phyloP scores from a whole-genome alignment of 1,284 basidiomycete genomes.

The Vanrija sp. region DNA sequence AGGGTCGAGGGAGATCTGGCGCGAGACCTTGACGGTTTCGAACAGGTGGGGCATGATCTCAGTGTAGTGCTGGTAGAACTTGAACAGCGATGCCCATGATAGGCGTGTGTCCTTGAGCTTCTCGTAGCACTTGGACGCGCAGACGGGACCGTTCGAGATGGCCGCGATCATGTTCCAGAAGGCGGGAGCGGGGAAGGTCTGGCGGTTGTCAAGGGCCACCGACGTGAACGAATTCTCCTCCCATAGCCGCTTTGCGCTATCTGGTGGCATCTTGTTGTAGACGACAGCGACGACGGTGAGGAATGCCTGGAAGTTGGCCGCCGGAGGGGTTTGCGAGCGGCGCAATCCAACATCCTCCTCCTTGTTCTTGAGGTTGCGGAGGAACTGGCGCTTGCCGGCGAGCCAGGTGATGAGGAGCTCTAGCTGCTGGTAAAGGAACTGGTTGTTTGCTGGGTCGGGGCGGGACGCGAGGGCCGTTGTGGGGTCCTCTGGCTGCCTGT shows the following conservation, averaged over 20 bases:
- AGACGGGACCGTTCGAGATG: constrained; percentile 75
- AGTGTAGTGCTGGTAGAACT: constrained; percentile 41
- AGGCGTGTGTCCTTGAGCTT: constrained; percentile 38
- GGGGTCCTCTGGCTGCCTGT: constrained; percentile 51
- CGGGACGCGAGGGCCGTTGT: constrained; percentile 66
- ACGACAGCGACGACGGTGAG: constrained; percentile 78
- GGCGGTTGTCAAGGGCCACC: constrained; percentile 75
- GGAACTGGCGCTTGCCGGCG: constrained; percentile 73
- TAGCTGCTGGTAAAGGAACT: constrained; percentile 61
- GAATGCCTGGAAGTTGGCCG: constrained; percentile 68
- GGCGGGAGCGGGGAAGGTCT: constrained; percentile 67
- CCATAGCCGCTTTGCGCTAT: constrained; percentile 81
- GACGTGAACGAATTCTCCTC: constrained; percentile 70
- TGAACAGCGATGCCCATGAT: constrained; percentile 33
- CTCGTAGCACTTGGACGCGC: constrained; percentile 54
- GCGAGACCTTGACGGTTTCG: constrained; percentile 34
- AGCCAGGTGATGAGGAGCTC: constrained; percentile 71
- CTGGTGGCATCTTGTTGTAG: constrained; percentile 68
- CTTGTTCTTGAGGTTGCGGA: constrained; percentile 84
- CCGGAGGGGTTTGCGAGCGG: constrained; percentile 54
- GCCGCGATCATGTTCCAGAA: constrained; percentile 84
- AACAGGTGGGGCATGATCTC: constrained; percentile 39
- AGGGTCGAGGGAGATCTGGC: constrained; percentile 22
- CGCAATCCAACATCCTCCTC: constrained; percentile 71
- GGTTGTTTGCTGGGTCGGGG: constrained; percentile 41